Base-by-base conservation (phyloP, 441 rosid genomes). In the Corymbia calophylla region DNA sequence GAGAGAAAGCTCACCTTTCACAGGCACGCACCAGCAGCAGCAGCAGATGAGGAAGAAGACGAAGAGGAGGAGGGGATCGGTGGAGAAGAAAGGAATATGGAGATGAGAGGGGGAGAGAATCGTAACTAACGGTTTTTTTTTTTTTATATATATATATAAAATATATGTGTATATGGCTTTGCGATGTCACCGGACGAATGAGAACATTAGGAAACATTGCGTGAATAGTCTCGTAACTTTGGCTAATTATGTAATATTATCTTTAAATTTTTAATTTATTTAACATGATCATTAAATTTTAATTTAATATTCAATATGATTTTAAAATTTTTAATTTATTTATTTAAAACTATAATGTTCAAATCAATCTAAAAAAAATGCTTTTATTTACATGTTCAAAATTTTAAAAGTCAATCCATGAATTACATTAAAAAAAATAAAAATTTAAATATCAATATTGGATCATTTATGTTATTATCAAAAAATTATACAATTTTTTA, bases 251-350 rank as follows among this genome's bases (percentile, higher is more conserved):
- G 6, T 25, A 4, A 5, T 14, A 9, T 58, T 23, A 58, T 25
- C n/a, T 6, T 29, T 0, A 0, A 4, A 0, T 0, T 27, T 58
- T 58, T 53, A 53, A 53, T 53, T 56, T 56, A 23, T 56, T 56
- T 3, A 0, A 56, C 0, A 1, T 23, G 13, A 56, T 23, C 9
- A 1, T 4, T 0, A 0, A 56, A 56, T 1, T 56, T 56, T 56
- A 9, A 8, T 0, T 0, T 0, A 23, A 23, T 56, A 5, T 56
- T 1, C 3, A 56, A 0, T 39, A 5, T 39, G 44, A 39, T 39
- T 39, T 39, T 39, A 4, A 5, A 39, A 39, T 2, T 39, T 39
- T 39, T 4, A 39, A 39, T 39, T 39, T 39, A 39, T 39, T 39
- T 39, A n/a, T n/a, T n/a, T n/a, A n/a, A n/a, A n/a, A n/a, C n/a